Evolutionary conservation across 2,329 filamentous ascomycete genomes (phyloP).

Genomic region (Aspergillus ruber): DNA sequence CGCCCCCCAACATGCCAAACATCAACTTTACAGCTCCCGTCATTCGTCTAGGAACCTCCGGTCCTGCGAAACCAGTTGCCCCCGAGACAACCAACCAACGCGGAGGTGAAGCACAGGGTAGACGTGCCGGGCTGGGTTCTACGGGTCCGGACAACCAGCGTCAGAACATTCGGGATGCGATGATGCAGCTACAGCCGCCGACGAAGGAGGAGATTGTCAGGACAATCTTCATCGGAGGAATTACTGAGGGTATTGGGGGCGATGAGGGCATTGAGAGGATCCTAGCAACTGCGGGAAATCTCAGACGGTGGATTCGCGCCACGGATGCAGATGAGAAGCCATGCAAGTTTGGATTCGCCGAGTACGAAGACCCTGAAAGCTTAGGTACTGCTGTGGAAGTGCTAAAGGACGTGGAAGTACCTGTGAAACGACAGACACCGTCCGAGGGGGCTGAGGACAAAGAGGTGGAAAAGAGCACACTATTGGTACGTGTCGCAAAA

Average conservation of each 20-base stretch:
- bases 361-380: constrained; percentile 88
- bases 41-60: constrained; percentile 80
- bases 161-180: constrained; percentile 59
- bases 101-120: constrained; percentile 38
- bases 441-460: constrained; percentile 36
- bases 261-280: constrained; percentile 76
- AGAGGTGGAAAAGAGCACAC: constrained; percentile 60
- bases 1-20: constrained; percentile 85
- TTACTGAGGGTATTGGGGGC: constrained; percentile 69
- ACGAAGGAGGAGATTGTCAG: constrained; percentile 85
- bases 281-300: constrained; percentile 65
- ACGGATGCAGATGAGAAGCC: constrained; percentile 73
- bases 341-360: constrained; percentile 87
- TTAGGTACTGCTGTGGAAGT: constrained; percentile 79
- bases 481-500: constrained; percentile 49
- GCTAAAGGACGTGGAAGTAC: constrained; percentile 73
- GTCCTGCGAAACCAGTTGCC: constrained; percentile 53
- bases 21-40: constrained; percentile 98
- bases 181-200: constrained; percentile 70
- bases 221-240: constrained; percentile 82
- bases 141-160: constrained; percentile 60
- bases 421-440: constrained; percentile 63
- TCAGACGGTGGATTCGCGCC: constrained; percentile 79
- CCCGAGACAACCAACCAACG: constrained; percentile 41
- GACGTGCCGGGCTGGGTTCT: constrained; percentile 55